Conservation (phyloP, 177 flowering plant species). For the Vitis hybrid region DNA sequence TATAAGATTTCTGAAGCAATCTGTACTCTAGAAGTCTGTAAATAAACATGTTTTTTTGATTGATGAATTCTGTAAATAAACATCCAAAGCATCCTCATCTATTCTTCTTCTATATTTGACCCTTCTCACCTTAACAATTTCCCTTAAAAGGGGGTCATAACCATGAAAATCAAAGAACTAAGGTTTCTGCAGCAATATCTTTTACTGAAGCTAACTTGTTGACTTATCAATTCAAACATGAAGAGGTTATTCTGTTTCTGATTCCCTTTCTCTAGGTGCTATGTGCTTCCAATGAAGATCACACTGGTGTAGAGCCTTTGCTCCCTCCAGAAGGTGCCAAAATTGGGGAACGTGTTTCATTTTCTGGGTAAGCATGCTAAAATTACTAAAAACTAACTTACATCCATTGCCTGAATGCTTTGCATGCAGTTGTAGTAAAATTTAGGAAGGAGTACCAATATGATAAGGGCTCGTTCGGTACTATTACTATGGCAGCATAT, state of each 20-base stretch:
- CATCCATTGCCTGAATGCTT: not conserved
- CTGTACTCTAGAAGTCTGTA: too few relatives aligned
- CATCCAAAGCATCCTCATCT: not conserved
- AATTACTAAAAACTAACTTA: not conserved
- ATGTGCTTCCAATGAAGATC: constrained; percentile 94
- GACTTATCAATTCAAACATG: not conserved
- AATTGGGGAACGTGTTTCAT: constrained; percentile 73
- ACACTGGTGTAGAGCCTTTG: constrained; percentile 82
- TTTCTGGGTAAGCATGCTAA: constrained; percentile 67
- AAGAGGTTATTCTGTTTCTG: not conserved
- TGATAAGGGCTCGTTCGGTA: too few relatives aligned
- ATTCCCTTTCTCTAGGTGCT: constrained; percentile 54
- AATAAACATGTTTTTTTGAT: too few relatives aligned
- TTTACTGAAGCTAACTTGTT: not conserved
- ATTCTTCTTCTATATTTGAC: not conserved
- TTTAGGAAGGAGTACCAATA: too few relatives aligned
- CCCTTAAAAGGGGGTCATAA: too few relatives aligned
- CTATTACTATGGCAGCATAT: not conserved
- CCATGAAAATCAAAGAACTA: not conserved
- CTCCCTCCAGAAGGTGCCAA: constrained; percentile 82
- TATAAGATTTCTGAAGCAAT: too few relatives aligned
- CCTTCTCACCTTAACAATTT: not conserved
- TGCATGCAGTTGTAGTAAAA: too few relatives aligned
- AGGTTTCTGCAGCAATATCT: not conserved
- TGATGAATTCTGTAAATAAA: too few relatives aligned